Evolutionary conservation across 2,329 filamentous ascomycete species (phyloP), one percentile per base, ranked within the genome.

Genomic region (Pseudogymnoascus sp.): DNA sequence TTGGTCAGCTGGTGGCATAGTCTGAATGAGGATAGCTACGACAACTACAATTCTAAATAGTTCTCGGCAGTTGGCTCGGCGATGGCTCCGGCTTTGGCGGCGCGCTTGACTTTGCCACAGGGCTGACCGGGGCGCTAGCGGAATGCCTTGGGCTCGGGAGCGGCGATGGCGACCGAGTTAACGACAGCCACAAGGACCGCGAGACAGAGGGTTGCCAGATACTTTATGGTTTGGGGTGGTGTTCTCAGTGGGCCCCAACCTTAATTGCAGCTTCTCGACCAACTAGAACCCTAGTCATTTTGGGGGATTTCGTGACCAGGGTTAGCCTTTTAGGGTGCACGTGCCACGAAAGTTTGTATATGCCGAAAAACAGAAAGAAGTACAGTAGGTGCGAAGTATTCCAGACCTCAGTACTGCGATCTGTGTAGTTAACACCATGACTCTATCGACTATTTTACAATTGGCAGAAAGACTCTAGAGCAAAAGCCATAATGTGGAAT

Each of bases 211-310:
- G 80, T 63, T 61, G 75, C 69, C 66, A 76, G 72, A 70, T 81
- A 67, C 75, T 80, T 82, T 81, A 83, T 83, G 61, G 63, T 76
- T 71, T 68, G 58, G 58, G 61, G 60, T 64, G 25, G 45, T 37
- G 55, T 23, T 23, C 21, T 23, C 3, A 23, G 21, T 23, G 21
- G 21, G 21, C 21, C 21, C 21, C 21, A 23, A 23, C 21, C 21
- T 23, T 23, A 23, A 23, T 23, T 23, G 6, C 8, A 31, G 8
- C 6, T 31, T 31, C 28, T 31, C 8, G 8, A 31, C 28, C 28
- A 31, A 31, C 8, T 31, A 31, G 28, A 31, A 31, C 28, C 28
- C 28, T 31, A 31, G 28, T 31, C 28, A 31, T 31, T 31, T 31
- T 31, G 28, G 21, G 21, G 21, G 21, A 23, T 23, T 23, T 23